phyloP scores from a whole-genome alignment of 2,329 filamentous ascomycete species.

The Paraphaeosphaeria sporulosa region DNA sequence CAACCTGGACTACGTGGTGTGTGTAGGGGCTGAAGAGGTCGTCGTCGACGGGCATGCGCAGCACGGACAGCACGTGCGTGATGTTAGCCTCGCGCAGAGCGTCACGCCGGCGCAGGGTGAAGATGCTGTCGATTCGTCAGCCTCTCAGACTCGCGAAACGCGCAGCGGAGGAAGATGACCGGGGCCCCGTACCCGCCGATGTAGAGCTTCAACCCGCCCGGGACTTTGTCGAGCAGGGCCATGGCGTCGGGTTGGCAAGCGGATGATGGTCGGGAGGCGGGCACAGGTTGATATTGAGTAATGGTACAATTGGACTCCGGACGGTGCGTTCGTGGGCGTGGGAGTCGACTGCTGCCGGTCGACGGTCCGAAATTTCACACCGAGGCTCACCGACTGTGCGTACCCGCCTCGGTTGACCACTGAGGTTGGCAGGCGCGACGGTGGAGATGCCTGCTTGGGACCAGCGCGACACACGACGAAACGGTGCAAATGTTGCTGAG shows the following conservation, averaged over 20 bases:
- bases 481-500: not conserved
- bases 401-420: slow-evolving; percentile 10
- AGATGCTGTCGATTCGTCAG: slow-evolving; percentile 67
- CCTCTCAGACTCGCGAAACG: slow-evolving; percentile 21
- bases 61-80: slow-evolving; percentile 88
- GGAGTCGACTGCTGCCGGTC: slow-evolving; percentile 13
- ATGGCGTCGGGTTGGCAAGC: slow-evolving; percentile 47
- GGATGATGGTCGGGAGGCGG: slow-evolving; percentile 30
- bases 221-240: slow-evolving; percentile 70
- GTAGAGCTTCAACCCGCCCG: slow-evolving; percentile 74
- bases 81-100: slow-evolving; percentile 76
- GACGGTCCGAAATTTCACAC: slow-evolving; percentile 24
- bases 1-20: slow-evolving; percentile 82
- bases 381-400: slow-evolving; percentile 25
- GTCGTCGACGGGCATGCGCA: slow-evolving; percentile 67
- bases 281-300: slow-evolving; percentile 18
- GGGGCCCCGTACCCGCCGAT: slow-evolving; percentile 73
- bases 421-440: slow-evolving; percentile 21
- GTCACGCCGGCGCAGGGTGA: slow-evolving; percentile 76
- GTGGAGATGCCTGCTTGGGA: slow-evolving; percentile 18
- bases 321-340: slow-evolving; percentile 21
- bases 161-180: slow-evolving; percentile 24
- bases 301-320: slow-evolving; percentile 21
- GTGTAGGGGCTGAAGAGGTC: slow-evolving; percentile 68
- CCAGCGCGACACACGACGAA: not conserved